phyloP scores from a whole-genome alignment of 1,284 basidiomycete genomes.

The Sphagnurus paluster region DNA sequence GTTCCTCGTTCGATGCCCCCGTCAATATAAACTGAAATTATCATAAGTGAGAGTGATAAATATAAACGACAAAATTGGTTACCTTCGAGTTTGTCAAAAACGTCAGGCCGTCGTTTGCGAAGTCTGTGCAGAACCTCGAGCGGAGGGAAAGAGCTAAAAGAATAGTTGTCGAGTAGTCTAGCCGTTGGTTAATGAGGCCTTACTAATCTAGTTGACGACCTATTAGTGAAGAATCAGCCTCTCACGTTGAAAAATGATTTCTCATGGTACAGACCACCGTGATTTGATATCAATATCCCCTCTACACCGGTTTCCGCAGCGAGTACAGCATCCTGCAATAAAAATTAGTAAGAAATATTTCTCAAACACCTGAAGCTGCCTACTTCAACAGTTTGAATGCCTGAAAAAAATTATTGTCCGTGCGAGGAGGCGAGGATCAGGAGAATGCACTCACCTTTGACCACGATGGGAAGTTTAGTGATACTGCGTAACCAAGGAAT shows the following conservation, averaged over 20 bases:
- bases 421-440: not conserved
- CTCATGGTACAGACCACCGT: conserved; percentile 66
- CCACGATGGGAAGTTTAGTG: conserved; percentile 79
- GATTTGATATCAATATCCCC: conserved; percentile 89
- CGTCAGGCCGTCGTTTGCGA: conserved; percentile 68
- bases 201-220: conserved; percentile 84
- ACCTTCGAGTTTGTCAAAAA: conserved; percentile 76
- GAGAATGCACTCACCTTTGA: conserved; percentile 60
- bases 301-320: conserved; percentile 87
- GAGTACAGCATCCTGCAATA: conserved; percentile 72
- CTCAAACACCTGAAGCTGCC: conserved; percentile 9
- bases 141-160: conserved; percentile 62
- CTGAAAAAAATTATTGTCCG: conserved; percentile 31
- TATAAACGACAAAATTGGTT: too few species aligned
- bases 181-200: conserved; percentile 20
- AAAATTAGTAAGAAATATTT: conserved; percentile 2
- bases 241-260: conserved; percentile 3
- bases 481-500: conserved; percentile 78
- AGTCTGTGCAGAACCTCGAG: conserved; percentile 79
- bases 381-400: conserved; percentile 77
- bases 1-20: conserved; percentile 84
- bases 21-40: conserved; percentile 75
- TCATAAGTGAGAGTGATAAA: conserved; percentile 1
- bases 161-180: not conserved
- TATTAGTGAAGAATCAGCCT: conserved; percentile 26